Conservation (phyloP, 176 grass and related monocot genomes). For the Juncus effusus region DNA sequence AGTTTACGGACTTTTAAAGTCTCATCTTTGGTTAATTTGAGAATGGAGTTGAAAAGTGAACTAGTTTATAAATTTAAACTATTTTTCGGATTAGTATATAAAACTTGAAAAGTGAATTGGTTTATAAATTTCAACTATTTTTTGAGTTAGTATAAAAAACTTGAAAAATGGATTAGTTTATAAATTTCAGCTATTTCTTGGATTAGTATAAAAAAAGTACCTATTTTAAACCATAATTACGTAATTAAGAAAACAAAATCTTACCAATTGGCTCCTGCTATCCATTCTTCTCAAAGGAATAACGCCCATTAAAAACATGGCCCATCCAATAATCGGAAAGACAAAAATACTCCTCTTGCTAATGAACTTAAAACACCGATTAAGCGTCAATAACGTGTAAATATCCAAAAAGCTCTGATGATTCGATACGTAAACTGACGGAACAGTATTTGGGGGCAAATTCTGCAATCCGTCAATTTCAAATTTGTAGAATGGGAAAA, state of each 20-base stretch:
- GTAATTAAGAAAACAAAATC: background rate
- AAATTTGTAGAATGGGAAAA: conserved; percentile 84
- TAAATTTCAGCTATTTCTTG: too few relatives aligned
- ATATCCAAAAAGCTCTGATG: conserved; percentile 97
- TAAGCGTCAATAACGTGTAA: conserved; percentile 76
- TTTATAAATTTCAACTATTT: background rate
- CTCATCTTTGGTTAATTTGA: too few relatives aligned
- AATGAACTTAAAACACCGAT: conserved; percentile 92
- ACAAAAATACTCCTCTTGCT: conserved; percentile 98
- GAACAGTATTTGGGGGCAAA: conserved; percentile 53
- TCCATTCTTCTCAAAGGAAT: conserved; percentile 82
- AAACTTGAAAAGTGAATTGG: too few relatives aligned
- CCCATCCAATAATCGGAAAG: conserved; percentile 93
- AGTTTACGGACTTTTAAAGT: too few relatives aligned
- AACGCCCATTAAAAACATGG: conserved; percentile 91
- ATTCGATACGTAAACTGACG: conserved; percentile 89
- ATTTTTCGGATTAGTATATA: too few relatives aligned
- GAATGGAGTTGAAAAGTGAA: too few relatives aligned
- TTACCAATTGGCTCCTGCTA: conserved; percentile 92
- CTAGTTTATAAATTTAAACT: too few relatives aligned
- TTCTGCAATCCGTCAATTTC: conserved; percentile 86
- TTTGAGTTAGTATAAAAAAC: too few relatives aligned
- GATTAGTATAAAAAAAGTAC: too few relatives aligned
- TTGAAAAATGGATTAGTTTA: too few relatives aligned
- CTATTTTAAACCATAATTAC: background rate